phyloP scores from a whole-genome alignment of 2,329 filamentous ascomycete species.

The Hysterium pulicare region DNA sequence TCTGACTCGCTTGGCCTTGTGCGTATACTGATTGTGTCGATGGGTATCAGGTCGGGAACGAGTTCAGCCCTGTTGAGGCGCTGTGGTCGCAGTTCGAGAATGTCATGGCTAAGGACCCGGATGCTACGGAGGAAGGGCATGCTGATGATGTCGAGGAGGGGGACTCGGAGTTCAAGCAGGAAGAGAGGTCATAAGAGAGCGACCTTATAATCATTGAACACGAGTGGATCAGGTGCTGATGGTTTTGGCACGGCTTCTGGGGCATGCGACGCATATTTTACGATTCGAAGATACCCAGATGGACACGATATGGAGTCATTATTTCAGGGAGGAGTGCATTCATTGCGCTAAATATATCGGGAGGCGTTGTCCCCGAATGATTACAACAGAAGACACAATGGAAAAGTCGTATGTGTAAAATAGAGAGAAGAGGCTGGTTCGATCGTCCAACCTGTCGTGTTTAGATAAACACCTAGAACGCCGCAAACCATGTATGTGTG shows the following conservation, averaged over 20 bases:
- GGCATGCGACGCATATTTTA: too few species aligned
- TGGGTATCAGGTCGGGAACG: slow-evolving; percentile 83
- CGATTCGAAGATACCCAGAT: not conserved
- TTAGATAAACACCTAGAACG: slow-evolving; percentile 3
- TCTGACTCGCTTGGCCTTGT: not conserved
- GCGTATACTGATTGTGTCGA: too few species aligned
- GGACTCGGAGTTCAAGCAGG: slow-evolving; percentile 10
- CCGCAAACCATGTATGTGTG: slow-evolving; percentile 10
- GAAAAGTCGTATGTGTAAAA: not conserved
- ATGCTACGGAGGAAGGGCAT: slow-evolving; percentile 41
- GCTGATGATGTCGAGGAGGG: slow-evolving; percentile 24
- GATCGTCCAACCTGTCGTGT: not conserved
- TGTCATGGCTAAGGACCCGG: slow-evolving; percentile 78
- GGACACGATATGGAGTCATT: not conserved
- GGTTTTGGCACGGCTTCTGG: too few species aligned
- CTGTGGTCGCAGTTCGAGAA: slow-evolving; percentile 97
- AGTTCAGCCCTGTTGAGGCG: slow-evolving; percentile 94
- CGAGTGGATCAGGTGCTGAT: too few species aligned
- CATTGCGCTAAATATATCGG: not conserved
- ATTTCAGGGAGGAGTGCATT: not conserved
- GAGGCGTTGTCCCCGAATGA: not conserved
- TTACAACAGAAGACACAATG: not conserved
- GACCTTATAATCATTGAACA: too few species aligned
- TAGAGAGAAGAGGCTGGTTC: not conserved
- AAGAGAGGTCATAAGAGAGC: not conserved